Evolutionary conservation across 2,329 filamentous ascomycete genomes (phyloP), one percentile per base, ranked within the genome.

Genomic region (Colletotrichum endophyticum): DNA sequence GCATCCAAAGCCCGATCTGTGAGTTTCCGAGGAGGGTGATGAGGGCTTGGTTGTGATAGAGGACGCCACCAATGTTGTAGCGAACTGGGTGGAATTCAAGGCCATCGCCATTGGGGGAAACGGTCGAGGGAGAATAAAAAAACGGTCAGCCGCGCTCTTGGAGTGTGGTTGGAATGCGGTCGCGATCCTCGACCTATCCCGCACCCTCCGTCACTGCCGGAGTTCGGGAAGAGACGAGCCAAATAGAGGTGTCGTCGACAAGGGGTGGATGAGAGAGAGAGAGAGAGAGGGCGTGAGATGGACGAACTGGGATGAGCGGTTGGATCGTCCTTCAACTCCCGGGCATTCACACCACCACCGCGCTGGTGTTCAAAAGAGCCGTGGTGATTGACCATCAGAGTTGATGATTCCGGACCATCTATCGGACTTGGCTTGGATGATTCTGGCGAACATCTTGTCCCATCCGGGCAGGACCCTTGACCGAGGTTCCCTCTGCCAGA

Each of bases 101-200:
- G 8, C 30, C 12, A 30, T 11, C 19, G 44, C 28, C 39, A 63
- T 36, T 22, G 19, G 34, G 34, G 44, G 32, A 19, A 56, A 28
- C 22, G 34, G 57, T 19, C 57, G 19, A n/a, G 56, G 12, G 25
- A 19, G 6, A 32, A 22, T 6, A 44, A 16, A 66, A 64, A 44
- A 49, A 70, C 70, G 59, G 63, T 69, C 70, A 73, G 73, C 73
- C 73, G 73, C 32, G 73, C 64, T 32, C 7, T 59, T 56, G 12
- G 56, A 69, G 34, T 73, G 73, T 63, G 70, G 73, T 76, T 66
- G 49, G 28, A 73, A 76, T 73, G 44, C 39, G 57, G 44, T 49
- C 44, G 16, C 30, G 16, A 49, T 36, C 25, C 30, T 63, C 44
- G 44, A 59, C 57, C 70, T 73, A 68, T 76, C 39, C 63, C 32